A percentile compares a stretch with the other conserved stretches of the same genome.
Conservation (phyloP, 345 rosid genomes). For the Citrus maxima region DNA sequence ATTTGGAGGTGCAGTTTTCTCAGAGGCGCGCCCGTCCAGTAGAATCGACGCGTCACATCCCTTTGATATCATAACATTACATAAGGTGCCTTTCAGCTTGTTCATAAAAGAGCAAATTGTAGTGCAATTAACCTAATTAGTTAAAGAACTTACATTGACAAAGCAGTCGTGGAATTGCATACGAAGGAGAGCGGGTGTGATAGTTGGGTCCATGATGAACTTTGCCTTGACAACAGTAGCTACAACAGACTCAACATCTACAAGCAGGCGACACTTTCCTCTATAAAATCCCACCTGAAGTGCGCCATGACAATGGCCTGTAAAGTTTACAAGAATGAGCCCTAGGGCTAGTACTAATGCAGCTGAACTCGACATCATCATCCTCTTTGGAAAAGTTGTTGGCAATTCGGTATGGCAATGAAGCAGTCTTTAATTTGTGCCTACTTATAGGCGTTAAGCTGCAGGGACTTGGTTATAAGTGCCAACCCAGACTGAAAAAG, state of each 20-base stretch:
- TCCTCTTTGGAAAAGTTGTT: neutral
- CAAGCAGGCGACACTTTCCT: constrained; percentile 14
- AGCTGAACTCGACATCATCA: constrained; percentile 20
- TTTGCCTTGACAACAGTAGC: neutral
- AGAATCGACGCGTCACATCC: constrained; percentile 52
- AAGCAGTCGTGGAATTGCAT: constrained; percentile 55
- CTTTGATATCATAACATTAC: constrained; percentile 1
- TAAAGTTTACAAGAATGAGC: constrained; percentile 30
- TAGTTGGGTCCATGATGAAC: constrained; percentile 9
- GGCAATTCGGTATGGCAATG: neutral
- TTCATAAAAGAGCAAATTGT: no score
- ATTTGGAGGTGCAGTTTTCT: constrained; percentile 41
- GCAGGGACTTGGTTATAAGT: no score
- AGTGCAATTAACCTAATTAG: no score
- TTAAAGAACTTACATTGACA: constrained; percentile 31
- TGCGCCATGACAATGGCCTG: constrained; percentile 31
- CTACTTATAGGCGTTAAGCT: neutral
- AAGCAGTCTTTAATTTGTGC: neutral
- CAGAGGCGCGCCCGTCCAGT: constrained; percentile 28
- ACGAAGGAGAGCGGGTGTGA: constrained; percentile 46
- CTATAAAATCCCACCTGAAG: constrained; percentile 33
- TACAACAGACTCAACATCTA: constrained; percentile 38
- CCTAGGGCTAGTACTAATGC: constrained; percentile 19
- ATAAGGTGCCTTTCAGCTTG: no score
- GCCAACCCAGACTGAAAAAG: no score